These are phyloP conservation scores for Alternaria novae-zelandiae DNA, from an alignment of 2,329 filamentous ascomycete species.

Conservation along the genomic window DNA sequence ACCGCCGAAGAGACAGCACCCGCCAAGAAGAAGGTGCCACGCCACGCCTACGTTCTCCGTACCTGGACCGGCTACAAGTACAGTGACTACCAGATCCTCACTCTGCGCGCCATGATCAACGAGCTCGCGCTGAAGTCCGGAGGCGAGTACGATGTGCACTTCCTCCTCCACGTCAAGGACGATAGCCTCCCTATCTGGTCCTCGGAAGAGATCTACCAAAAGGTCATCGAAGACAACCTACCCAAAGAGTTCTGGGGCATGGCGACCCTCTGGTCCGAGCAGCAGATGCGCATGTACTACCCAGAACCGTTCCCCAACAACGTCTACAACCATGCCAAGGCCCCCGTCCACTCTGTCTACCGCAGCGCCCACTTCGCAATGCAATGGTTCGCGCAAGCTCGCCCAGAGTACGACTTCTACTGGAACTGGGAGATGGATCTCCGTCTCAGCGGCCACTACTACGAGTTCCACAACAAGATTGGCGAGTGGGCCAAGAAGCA, in stretches of 20 bases:
- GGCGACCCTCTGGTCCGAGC: slow-evolving; percentile 90
- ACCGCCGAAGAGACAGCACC: slow-evolving; percentile 36
- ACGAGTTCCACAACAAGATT: slow-evolving; percentile 76
- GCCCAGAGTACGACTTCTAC: slow-evolving; percentile 60
- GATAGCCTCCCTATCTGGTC: slow-evolving; percentile 78
- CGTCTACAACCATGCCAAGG: slow-evolving; percentile 65
- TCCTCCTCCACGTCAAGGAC: slow-evolving; percentile 86
- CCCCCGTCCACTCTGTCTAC: slow-evolving; percentile 87
- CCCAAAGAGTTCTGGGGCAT: slow-evolving; percentile 88
- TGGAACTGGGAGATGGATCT: slow-evolving; percentile 95
- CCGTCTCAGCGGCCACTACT: slow-evolving; percentile 80
- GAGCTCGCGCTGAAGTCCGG: slow-evolving; percentile 82
- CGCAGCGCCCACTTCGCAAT: slow-evolving; percentile 63
- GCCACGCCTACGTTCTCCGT: slow-evolving; percentile 84
- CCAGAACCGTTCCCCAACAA: slow-evolving; percentile 84
- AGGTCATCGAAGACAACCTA: slow-evolving; percentile 70
- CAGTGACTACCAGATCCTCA: slow-evolving; percentile 78
- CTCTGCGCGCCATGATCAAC: slow-evolving; percentile 81
- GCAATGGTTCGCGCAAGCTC: slow-evolving; percentile 59
- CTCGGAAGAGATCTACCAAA: slow-evolving; percentile 70
- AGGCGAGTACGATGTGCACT: slow-evolving; percentile 84
- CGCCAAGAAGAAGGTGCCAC: slow-evolving; percentile 54
- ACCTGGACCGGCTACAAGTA: slow-evolving; percentile 85
- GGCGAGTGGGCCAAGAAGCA: slow-evolving; percentile 69
- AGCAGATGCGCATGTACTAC: slow-evolving; percentile 90